These are phyloP conservation scores for Tulasnella sp. DNA, from an alignment of 768 basidiomycete genomes.

Conservation along the genomic window DNA sequence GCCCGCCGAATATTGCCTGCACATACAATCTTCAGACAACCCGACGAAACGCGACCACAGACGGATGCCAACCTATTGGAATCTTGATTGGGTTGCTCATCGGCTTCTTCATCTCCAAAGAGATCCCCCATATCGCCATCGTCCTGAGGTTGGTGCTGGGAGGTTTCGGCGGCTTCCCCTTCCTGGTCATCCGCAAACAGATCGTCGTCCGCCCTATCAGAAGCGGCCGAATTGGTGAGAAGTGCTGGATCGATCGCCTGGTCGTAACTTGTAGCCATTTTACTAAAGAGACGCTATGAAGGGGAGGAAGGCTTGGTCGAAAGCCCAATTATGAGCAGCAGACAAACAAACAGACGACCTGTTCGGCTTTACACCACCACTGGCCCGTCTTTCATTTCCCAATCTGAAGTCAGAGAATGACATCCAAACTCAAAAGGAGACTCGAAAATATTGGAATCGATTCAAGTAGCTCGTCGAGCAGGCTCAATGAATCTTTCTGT, in stretches of 20 bases:
- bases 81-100: constrained; percentile 22
- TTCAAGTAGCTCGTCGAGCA: constrained; percentile 44
- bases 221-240: background rate
- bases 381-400: background rate
- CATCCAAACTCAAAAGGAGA: constrained; percentile 68
- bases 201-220: background rate
- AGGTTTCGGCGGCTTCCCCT: background rate
- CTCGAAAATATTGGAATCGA: constrained; percentile 74
- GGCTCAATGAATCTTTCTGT: constrained; percentile 78
- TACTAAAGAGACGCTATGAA: background rate
- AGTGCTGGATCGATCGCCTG: background rate
- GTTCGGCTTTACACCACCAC: background rate
- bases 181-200: background rate
- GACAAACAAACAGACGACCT: background rate
- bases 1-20: constrained; percentile 20
- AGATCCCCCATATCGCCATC: constrained; percentile 69
- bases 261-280: background rate
- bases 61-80: background rate
- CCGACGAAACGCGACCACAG: background rate
- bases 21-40: background rate
- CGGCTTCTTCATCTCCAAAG: constrained; percentile 59
- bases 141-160: constrained; percentile 14
- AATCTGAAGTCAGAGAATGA: constrained; percentile 25
- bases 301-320: background rate
- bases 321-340: background rate